These are phyloP conservation scores for Lodderomyces beijingensis DNA, from an alignment of 1,139 yeast species.

Conservation along the genomic window DNA sequence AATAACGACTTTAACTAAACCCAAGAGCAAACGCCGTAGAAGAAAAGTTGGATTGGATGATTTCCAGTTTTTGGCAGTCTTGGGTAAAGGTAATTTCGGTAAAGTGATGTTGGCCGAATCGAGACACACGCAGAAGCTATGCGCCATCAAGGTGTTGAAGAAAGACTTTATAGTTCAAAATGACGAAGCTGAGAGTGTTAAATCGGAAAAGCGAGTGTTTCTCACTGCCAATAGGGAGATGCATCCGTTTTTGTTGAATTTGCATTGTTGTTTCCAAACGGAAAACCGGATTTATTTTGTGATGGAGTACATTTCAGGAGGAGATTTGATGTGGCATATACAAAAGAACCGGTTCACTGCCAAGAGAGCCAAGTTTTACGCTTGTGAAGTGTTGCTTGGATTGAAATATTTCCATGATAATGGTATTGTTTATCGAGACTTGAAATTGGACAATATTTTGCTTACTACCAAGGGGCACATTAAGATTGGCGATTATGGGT, in stretches of 20 bases:
- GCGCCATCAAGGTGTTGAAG: slow-evolving; percentile 94
- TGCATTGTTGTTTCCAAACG: slow-evolving; percentile 96
- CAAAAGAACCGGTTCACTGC: slow-evolving; percentile 88
- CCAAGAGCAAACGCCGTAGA: slow-evolving; percentile 28
- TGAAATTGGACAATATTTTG: slow-evolving; percentile 89
- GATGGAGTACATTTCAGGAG: slow-evolving; percentile 97
- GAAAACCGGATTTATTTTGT: slow-evolving; percentile 96
- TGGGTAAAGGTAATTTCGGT: slow-evolving; percentile 97
- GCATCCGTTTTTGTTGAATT: slow-evolving; percentile 88
- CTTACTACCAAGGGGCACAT: slow-evolving; percentile 91
- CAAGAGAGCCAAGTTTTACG: slow-evolving; percentile 91
- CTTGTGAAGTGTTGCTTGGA: slow-evolving; percentile 91
- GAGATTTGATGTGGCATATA: slow-evolving; percentile 99
- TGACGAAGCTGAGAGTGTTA: slow-evolving; percentile 93
- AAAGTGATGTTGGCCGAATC: slow-evolving; percentile 96
- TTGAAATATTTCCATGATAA: slow-evolving; percentile 91
- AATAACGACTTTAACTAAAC: slow-evolving; percentile 16
- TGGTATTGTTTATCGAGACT: slow-evolving; percentile 93
- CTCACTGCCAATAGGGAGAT: slow-evolving; percentile 83
- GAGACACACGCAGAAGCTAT: slow-evolving; percentile 67
- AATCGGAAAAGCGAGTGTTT: slow-evolving; percentile 89
- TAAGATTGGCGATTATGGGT: slow-evolving; percentile 93
- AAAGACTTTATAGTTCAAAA: slow-evolving; percentile 92
- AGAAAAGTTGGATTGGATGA: slow-evolving; percentile 91
- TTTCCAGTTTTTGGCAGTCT: slow-evolving; percentile 86